Percentiles rank a stretch among this genome's conserved stretches.
Conservation (phyloP, 2,329 filamentous ascomycete genomes). For the Onygenales sp. region DNA sequence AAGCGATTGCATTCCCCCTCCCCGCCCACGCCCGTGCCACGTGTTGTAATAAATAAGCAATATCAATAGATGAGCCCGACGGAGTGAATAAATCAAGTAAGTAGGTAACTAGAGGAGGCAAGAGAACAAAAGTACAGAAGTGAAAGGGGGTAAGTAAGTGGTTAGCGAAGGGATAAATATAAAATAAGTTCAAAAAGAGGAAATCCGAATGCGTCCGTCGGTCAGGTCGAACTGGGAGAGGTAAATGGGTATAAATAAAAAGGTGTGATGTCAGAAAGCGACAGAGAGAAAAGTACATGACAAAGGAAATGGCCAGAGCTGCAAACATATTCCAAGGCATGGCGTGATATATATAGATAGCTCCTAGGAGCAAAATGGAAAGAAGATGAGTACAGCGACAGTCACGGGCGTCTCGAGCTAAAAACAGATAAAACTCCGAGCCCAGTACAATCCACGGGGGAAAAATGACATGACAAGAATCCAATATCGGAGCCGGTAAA, state of each 20-base stretch:
- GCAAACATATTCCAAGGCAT: background rate
- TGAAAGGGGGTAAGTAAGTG: too few relatives aligned
- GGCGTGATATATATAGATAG: background rate
- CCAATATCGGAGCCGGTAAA: too few relatives aligned
- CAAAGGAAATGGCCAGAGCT: background rate
- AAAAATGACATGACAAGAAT: background rate
- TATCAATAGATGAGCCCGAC: too few relatives aligned
- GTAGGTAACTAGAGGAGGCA: too few relatives aligned
- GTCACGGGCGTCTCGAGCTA: background rate
- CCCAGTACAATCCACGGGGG: background rate
- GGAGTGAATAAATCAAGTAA: too few relatives aligned
- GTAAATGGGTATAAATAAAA: background rate
- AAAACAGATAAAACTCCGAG: background rate
- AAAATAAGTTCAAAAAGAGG: background rate
- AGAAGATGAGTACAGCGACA: background rate
- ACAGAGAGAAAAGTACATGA: background rate
- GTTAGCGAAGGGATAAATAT: too few relatives aligned
- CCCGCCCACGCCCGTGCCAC: too few relatives aligned
- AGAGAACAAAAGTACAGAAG: too few relatives aligned
- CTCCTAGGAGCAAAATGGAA: background rate
- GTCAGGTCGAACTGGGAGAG: too few relatives aligned
- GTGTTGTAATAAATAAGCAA: too few relatives aligned
- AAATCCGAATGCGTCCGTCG: background rate
- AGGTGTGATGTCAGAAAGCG: background rate
- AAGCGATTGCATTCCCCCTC: too few relatives aligned